Evolutionary conservation across 768 basidiomycete species (phyloP).

Genomic region (Tulasnella calospora): DNA sequence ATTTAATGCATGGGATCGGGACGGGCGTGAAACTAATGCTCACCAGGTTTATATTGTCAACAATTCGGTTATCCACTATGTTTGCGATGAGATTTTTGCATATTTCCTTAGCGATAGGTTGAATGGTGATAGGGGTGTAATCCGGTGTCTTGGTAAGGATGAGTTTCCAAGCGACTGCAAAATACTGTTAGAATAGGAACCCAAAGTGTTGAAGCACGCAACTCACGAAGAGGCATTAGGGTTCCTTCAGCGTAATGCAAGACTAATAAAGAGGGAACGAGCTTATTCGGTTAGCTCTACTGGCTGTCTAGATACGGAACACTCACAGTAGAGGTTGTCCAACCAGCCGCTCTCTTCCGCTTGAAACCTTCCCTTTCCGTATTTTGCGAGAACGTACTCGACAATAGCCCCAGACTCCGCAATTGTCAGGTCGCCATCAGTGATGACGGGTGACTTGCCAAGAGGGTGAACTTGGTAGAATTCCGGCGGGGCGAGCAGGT

Average conservation of each 20-base stretch:
- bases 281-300: background rate
- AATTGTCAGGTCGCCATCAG: slow-evolving; percentile 44
- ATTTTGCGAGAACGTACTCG: slow-evolving; percentile 45
- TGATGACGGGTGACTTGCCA: slow-evolving; percentile 48
- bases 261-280: slow-evolving; percentile 18
- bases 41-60: slow-evolving; percentile 34
- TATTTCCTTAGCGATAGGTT: slow-evolving; percentile 25
- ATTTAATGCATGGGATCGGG: background rate
- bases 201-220: background rate
- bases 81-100: slow-evolving; percentile 23
- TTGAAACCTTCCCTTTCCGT: slow-evolving; percentile 33
- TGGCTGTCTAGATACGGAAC: background rate
- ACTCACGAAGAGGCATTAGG: slow-evolving; percentile 29
- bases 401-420: slow-evolving; percentile 46
- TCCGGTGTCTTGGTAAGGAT: slow-evolving; percentile 27
- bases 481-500: slow-evolving; percentile 39
- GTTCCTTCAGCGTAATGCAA: slow-evolving; percentile 33
- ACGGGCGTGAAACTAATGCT: background rate
- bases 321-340: slow-evolving; percentile 28
- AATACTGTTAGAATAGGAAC: too few relatives aligned
- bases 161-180: slow-evolving; percentile 27
- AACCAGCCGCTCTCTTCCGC: slow-evolving; percentile 27
- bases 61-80: slow-evolving; percentile 34
- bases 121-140: slow-evolving; percentile 27
- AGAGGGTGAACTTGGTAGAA: slow-evolving; percentile 42